Evolutionary conservation across 345 rosid species (phyloP).

Genomic region (Theobroma cacao): DNA sequence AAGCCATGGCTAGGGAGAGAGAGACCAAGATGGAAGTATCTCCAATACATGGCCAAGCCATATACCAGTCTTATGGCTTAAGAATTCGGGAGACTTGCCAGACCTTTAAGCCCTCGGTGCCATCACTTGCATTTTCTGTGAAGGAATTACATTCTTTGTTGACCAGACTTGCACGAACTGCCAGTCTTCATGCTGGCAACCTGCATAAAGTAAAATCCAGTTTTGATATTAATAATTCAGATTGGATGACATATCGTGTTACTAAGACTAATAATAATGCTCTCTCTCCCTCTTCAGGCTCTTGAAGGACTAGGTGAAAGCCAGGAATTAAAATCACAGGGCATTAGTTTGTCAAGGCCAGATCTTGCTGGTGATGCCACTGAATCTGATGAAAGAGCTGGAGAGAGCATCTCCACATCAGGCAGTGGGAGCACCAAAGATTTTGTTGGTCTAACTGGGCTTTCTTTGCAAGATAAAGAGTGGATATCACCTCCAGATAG

Average conservation of each 20-base stretch:
- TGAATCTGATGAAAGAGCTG: slow-evolving; percentile 42
- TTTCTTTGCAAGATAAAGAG: slow-evolving; percentile 55
- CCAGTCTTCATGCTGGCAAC: slow-evolving; percentile 86
- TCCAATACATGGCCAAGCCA: slow-evolving; percentile 87
- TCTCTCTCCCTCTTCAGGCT: slow-evolving; percentile 43
- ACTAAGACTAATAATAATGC: not conserved
- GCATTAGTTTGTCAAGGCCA: slow-evolving; percentile 43
- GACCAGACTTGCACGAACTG: slow-evolving; percentile 75
- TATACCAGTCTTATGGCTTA: slow-evolving; percentile 76
- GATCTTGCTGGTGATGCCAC: slow-evolving; percentile 40
- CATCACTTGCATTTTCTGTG: slow-evolving; percentile 53
- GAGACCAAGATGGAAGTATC: slow-evolving; percentile 80
- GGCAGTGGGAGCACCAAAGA: slow-evolving; percentile 43
- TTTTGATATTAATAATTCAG: slow-evolving; percentile 11
- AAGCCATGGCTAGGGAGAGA: slow-evolving; percentile 66
- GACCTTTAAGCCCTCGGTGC: slow-evolving; percentile 56
- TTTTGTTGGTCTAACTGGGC: slow-evolving; percentile 27
- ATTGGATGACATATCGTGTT: slow-evolving; percentile 3
- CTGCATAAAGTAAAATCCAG: slow-evolving; percentile 63
- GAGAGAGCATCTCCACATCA: slow-evolving; percentile 39
- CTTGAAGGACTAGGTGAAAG: slow-evolving; percentile 73
- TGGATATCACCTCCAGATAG: slow-evolving; percentile 91
- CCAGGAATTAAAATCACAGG: slow-evolving; percentile 63
- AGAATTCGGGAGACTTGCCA: slow-evolving; percentile 75
- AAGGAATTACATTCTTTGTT: slow-evolving; percentile 61